Conservation (phyloP, 495 filamentous ascomycete species). For the Chaetomium cochliodes region DNA sequence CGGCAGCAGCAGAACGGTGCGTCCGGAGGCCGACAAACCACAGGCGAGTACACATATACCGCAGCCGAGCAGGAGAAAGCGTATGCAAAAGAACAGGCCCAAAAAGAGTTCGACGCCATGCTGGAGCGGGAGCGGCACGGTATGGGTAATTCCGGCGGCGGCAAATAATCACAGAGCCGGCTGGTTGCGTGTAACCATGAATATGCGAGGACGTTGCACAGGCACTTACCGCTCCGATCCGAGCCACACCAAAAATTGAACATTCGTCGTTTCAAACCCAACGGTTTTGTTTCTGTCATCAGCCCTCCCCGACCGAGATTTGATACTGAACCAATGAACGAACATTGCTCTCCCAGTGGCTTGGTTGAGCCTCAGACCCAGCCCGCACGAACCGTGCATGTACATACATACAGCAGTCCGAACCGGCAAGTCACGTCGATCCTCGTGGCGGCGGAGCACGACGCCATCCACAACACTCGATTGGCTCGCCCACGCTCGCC, state of each 20-base stretch:
- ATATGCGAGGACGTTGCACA: not conserved
- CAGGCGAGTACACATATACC: slow-evolving; percentile 39
- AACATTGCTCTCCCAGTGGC: not conserved
- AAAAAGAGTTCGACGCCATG: slow-evolving; percentile 50
- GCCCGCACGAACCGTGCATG: no score
- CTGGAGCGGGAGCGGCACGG: slow-evolving; percentile 41
- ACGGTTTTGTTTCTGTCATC: not conserved
- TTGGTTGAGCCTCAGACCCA: not conserved
- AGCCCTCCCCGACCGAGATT: no score
- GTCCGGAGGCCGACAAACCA: slow-evolving; percentile 15
- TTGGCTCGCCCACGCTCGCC: not conserved
- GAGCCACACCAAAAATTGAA: not conserved
- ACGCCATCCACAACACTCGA: not conserved
- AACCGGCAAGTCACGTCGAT: not conserved
- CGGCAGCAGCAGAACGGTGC: slow-evolving; percentile 6
- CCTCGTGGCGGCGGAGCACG: not conserved
- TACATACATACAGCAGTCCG: not conserved
- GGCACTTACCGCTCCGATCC: not conserved
- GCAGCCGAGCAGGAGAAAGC: slow-evolving; percentile 38
- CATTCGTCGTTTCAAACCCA: not conserved
- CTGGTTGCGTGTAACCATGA: not conserved
- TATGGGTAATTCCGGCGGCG: slow-evolving; percentile 22
- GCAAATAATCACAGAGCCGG: not conserved
- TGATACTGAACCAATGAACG: not conserved
- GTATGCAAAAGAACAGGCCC: slow-evolving; percentile 44